Evolutionary conservation across 495 filamentous ascomycete species (phyloP).

Genomic region (Podospora conica): DNA sequence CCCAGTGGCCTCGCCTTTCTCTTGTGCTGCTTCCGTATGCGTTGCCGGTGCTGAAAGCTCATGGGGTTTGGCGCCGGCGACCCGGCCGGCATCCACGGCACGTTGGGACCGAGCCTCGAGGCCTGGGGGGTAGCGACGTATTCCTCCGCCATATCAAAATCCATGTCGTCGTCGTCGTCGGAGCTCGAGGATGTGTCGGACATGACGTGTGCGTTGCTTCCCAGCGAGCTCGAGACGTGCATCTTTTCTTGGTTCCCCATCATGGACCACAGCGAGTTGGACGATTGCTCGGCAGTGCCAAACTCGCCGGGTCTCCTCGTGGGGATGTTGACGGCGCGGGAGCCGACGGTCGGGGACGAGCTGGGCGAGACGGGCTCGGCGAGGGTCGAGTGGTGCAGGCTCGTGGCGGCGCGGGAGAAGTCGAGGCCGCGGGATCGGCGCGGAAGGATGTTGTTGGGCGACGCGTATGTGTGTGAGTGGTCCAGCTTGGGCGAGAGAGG

Average conservation of each 20-base stretch:
- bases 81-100: conserved; percentile 44
- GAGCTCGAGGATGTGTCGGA: conserved; percentile 75
- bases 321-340: conserved; percentile 75
- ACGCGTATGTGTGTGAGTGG: conserved; percentile 73
- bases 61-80: conserved; percentile 65
- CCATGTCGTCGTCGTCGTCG: conserved; percentile 73
- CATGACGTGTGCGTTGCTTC: conserved; percentile 72
- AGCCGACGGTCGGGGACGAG: conserved; percentile 79
- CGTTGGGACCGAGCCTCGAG: conserved; percentile 41
- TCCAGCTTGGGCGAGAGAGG: conserved; percentile 85
- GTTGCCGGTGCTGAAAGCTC: conserved; percentile 72
- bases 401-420: conserved; percentile 90
- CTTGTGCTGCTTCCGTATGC: conserved; percentile 54
- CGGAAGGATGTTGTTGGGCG: conserved; percentile 70
- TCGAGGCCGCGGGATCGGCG: conserved; percentile 81
- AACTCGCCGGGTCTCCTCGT: conserved; percentile 32
- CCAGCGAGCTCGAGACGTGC: conserved; percentile 75
- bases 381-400: conserved; percentile 90
- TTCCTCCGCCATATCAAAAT: conserved; percentile 72
- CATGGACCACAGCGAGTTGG: conserved; percentile 41
- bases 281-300: conserved; percentile 31
- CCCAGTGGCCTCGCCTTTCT: conserved; percentile 31
- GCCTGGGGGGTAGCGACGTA: conserved; percentile 65
- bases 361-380: conserved; percentile 88
- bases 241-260: conserved; percentile 59